These are phyloP conservation scores for Colletotrichum sp. DNA, from an alignment of 2,329 filamentous ascomycete genomes.

Conservation along the genomic window DNA sequence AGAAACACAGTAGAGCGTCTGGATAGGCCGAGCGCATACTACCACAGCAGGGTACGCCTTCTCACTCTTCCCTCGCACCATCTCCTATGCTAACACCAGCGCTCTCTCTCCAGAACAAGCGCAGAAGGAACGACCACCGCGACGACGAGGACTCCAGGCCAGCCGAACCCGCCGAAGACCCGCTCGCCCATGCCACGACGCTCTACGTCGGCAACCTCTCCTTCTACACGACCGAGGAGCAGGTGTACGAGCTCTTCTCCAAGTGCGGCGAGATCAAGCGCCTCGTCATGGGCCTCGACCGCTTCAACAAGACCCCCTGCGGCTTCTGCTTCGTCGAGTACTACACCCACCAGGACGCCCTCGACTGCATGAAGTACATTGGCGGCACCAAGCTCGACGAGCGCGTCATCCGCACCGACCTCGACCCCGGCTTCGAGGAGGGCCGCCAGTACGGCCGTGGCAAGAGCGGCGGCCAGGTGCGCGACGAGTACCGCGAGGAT, in stretches of 20 bases:
- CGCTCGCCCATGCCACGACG: conserved; percentile 85
- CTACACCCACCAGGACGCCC: conserved; percentile 94
- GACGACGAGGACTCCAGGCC: conserved; percentile 66
- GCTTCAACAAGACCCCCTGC: conserved; percentile 96
- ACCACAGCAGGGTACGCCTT: conserved; percentile 74
- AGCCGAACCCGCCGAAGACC: conserved; percentile 65
- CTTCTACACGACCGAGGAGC: conserved; percentile 98
- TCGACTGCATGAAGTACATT: conserved; percentile 98
- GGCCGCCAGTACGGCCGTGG: conserved; percentile 94
- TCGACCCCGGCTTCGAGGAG: conserved; percentile 95
- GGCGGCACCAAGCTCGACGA: conserved; percentile 98
- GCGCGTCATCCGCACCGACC: conserved; percentile 91
- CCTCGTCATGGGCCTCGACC: conserved; percentile 95
- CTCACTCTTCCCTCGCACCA: not conserved
- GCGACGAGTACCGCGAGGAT: conserved; percentile 97
- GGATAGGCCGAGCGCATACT: conserved; percentile 95
- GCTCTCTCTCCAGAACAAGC: conserved; percentile 66
- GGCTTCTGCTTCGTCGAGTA: conserved; percentile 99
- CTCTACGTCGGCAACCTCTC: conserved; percentile 98
- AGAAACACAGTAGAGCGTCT: conserved; percentile 86
- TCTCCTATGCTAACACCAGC: not conserved
- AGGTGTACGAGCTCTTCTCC: conserved; percentile 95
- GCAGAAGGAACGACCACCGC: conserved; percentile 64
- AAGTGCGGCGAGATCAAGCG: conserved; percentile 99
- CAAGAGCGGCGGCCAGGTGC: conserved; percentile 94